Conservation (phyloP, 371 early-diverging fungal genomes). For the Saksenaea vasiformis region DNA sequence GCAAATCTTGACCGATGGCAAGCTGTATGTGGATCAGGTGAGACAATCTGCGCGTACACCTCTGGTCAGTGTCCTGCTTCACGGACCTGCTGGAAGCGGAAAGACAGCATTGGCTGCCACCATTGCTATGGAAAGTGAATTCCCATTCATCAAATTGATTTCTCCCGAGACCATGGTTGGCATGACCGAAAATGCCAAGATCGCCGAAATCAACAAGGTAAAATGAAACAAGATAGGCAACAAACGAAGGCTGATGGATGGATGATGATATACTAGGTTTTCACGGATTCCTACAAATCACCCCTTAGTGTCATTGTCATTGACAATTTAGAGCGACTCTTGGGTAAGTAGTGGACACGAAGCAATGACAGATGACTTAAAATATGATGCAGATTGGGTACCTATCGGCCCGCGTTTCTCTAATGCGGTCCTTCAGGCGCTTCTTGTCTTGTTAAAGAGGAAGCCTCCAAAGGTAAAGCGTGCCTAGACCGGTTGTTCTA, state of each 20-base stretch:
- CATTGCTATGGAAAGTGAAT: conserved; percentile 91
- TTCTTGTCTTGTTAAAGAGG: conserved; percentile 90
- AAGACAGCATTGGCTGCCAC: conserved; percentile 98
- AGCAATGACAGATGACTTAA: background rate
- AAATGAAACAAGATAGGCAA: background rate
- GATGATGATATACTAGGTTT: conserved; percentile 61
- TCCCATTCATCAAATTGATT: conserved; percentile 99
- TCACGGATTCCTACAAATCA: conserved; percentile 98
- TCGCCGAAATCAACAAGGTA: conserved; percentile 89
- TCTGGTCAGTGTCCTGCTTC: conserved; percentile 85
- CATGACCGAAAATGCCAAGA: conserved; percentile 90
- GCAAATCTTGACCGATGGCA: conserved; percentile 81
- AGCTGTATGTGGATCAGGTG: conserved; percentile 87
- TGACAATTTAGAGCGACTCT: conserved; percentile 95
- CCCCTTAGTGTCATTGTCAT: conserved; percentile 95
- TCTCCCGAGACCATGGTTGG: conserved; percentile 98
- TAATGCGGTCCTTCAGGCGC: conserved; percentile 94
- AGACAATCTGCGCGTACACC: conserved; percentile 82
- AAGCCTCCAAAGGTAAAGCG: conserved; percentile 78
- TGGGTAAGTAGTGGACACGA: conserved; percentile 53
- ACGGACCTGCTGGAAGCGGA: conserved; percentile 91
- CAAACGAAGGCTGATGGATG: background rate
- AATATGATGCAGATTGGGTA: conserved; percentile 83
- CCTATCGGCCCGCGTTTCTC: conserved; percentile 99
- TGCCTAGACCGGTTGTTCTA: background rate